phyloP scores from a whole-genome alignment of 2,329 filamentous ascomycete species.

The Colletotrichum scovillei region DNA sequence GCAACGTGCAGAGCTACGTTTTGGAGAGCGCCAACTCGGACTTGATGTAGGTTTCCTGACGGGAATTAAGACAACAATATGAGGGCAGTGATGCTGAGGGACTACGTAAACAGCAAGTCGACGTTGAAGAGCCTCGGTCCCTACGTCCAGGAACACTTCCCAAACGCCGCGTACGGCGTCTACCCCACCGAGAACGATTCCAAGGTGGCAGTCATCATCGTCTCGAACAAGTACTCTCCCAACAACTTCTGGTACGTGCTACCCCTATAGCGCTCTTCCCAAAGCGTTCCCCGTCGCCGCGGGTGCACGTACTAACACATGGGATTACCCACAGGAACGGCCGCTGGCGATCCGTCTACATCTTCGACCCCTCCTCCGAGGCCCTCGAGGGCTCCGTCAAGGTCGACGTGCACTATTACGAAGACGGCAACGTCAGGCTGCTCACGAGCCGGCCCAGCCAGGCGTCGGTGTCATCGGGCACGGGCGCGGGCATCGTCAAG shows the following conservation, averaged over 20 bases:
- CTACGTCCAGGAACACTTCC: conserved; percentile 91
- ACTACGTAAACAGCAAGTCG: conserved; percentile 72
- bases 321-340: conserved; percentile 76
- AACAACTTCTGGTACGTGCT: conserved; percentile 89
- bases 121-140: conserved; percentile 80
- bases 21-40: conserved; percentile 82
- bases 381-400: conserved; percentile 83
- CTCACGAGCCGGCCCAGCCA: conserved; percentile 85
- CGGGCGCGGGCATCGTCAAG: conserved; percentile 76
- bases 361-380: conserved; percentile 76
- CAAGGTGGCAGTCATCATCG: conserved; percentile 83
- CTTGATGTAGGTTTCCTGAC: conserved; percentile 73
- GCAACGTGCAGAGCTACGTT: conserved; percentile 80
- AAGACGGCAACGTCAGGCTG: conserved; percentile 96
- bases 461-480: conserved; percentile 69
- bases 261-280: no score
- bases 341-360: conserved; percentile 92
- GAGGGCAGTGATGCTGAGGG: conserved; percentile 35
- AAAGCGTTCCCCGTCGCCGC: no score
- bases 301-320: not conserved
- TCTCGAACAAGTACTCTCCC: conserved; percentile 97
- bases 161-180: conserved; percentile 82
- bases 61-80: not conserved
- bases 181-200: conserved; percentile 83
- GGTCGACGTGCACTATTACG: conserved; percentile 99